These are phyloP conservation scores for Penicilliopsis zonata DNA, from an alignment of 495 filamentous ascomycete species.

Conservation along the genomic window DNA sequence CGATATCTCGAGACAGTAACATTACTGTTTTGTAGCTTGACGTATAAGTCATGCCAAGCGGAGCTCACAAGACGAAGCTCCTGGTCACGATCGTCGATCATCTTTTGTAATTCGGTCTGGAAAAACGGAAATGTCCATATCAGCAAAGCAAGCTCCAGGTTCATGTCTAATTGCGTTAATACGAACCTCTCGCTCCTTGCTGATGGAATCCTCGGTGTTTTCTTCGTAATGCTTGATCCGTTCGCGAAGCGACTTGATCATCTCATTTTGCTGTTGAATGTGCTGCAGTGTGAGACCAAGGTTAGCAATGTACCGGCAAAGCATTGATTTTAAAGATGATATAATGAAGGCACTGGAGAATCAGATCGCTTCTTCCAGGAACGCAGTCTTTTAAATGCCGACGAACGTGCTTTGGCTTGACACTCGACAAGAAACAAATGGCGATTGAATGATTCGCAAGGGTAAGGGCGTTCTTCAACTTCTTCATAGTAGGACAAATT, in stretches of 20 bases:
- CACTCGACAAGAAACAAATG: too few relatives aligned
- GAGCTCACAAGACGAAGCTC: conserved; percentile 79
- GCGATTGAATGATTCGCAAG: too few relatives aligned
- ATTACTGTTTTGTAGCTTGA: conserved; percentile 77
- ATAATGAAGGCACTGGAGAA: too few relatives aligned
- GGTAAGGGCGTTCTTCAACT: too few relatives aligned
- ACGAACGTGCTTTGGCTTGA: too few relatives aligned
- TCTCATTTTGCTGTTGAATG: conserved; percentile 46
- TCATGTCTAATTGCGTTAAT: too few relatives aligned
- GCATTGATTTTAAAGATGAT: too few relatives aligned
- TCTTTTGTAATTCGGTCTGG: conserved; percentile 48
- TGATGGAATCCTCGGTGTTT: conserved; percentile 26
- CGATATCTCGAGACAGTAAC: conserved; percentile 45
- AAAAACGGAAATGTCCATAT: conserved; percentile 4
- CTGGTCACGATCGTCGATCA: conserved; percentile 56
- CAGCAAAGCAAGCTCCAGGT: not conserved
- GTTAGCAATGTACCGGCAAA: too few relatives aligned
- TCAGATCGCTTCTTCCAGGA: too few relatives aligned
- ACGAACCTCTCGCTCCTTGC: conserved; percentile 38
- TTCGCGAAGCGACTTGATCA: conserved; percentile 46
- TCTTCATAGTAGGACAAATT: too few relatives aligned
- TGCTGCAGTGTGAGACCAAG: conserved; percentile 25
- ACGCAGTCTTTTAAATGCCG: too few relatives aligned
- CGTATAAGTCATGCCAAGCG: conserved; percentile 85
- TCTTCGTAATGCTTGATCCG: conserved; percentile 41